These are phyloP conservation scores for Podospora bellae-mahoneyi DNA, from an alignment of 495 filamentous ascomycete species.

Conservation along the genomic window DNA sequence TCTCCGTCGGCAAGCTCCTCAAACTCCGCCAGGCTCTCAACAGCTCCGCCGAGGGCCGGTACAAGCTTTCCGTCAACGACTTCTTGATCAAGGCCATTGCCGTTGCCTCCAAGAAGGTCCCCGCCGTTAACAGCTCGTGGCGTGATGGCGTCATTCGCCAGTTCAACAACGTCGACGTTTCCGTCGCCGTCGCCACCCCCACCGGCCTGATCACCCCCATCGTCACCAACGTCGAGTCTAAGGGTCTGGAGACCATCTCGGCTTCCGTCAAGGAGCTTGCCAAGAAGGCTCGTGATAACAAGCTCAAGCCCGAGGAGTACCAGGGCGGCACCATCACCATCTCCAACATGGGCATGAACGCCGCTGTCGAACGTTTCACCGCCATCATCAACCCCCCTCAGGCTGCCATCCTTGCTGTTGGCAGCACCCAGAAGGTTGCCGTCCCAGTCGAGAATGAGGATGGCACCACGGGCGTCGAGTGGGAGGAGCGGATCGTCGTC, in stretches of 20 bases:
- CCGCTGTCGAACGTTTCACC: slow-evolving; percentile 95
- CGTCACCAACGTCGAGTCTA: slow-evolving; percentile 77
- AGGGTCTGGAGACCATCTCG: slow-evolving; percentile 84
- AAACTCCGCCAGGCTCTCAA: slow-evolving; percentile 96
- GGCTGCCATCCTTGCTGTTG: slow-evolving; percentile 92
- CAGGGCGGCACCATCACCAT: slow-evolving; percentile 99
- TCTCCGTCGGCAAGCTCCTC: slow-evolving; percentile 90
- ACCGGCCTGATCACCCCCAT: slow-evolving; percentile 96
- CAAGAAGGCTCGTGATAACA: slow-evolving; percentile 92
- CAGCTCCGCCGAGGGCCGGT: slow-evolving; percentile 78
- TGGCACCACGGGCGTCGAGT: slow-evolving; percentile 70
- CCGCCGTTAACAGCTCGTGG: slow-evolving; percentile 94
- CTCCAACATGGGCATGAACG: slow-evolving; percentile 99
- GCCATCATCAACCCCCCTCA: slow-evolving; percentile 99
- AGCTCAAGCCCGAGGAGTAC: slow-evolving; percentile 99
- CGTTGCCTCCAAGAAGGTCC: slow-evolving; percentile 85
- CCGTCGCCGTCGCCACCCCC: slow-evolving; percentile 91
- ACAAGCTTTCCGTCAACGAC: slow-evolving; percentile 99
- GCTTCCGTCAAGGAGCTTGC: slow-evolving; percentile 88
- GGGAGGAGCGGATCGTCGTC: slow-evolving; percentile 95
- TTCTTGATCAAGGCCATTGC: slow-evolving; percentile 97
- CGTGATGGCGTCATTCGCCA: slow-evolving; percentile 85
- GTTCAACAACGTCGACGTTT: slow-evolving; percentile 86
- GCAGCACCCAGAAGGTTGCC: slow-evolving; percentile 91
- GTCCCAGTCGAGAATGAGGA: slow-evolving; percentile 82